Evolutionary conservation across 2,329 filamentous ascomycete genomes (phyloP), one percentile per base, ranked within the genome.

Genomic region (Aspergillus fructus): DNA sequence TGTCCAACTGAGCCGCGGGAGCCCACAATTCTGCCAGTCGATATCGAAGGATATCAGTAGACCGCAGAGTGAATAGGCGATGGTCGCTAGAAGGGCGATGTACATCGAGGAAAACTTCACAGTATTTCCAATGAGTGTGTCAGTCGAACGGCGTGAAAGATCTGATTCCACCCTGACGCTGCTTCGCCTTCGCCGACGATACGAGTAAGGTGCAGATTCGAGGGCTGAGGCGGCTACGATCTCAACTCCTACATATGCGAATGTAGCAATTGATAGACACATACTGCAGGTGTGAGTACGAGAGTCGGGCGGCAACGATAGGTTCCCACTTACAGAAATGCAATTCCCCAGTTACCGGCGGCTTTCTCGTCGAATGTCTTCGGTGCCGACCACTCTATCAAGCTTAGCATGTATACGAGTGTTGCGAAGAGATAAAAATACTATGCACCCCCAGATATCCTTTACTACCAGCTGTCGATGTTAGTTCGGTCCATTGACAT

Each of bases 1-100:
- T 12, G 46, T 37, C 50, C 50, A 46, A 12, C 50, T 53, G 30
- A 53, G 24, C 13, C 40, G 50, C 5, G 50, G 50, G 21, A 53
- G 50, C 9, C 23, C 24, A 24, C 50, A 53, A 23, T 37, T 17
- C 12, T 24, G 19, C 50, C 50, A 53, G 4, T 23, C 40, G 15
- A 46, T 53, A 19, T 46, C 50, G 11, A 53, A 46, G 2, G 40
- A 34, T 8, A 43, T 19, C 5, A 53, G 50, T 4, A 53, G 41
- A 17, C 50, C 50, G 24, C 50, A 23, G 4, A 53, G 2, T 5
- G 50, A 37, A 33, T 53, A 53, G 5, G 30, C n/a, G n/a, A 53
- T n/a, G 3, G 50, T 53, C 1, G 50, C 50, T 1, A 53, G 50
- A 13, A 46, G 6, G 4, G 40, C 46, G 11, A 53, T 34, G 41